Percentiles rank a stretch among this genome's conserved stretches.
phyloP scores from a whole-genome alignment of 2,329 filamentous ascomycete genomes.

The Setomelanomma holmii region DNA sequence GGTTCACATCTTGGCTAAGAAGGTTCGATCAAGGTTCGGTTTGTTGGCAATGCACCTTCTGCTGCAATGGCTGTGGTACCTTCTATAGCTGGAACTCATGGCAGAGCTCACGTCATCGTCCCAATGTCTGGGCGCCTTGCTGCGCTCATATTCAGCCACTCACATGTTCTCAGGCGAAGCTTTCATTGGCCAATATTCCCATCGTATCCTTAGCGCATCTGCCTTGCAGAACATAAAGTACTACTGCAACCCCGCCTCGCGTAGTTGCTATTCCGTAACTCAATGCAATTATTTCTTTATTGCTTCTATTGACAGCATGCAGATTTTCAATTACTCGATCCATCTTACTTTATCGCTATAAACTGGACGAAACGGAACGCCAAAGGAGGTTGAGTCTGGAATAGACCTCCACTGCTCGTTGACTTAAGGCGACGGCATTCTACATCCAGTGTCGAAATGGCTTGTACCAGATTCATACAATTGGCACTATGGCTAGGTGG shows the following conservation, averaged over 20 bases:
- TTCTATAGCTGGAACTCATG: too few relatives aligned
- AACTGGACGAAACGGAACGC: neutral
- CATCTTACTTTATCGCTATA: too few relatives aligned
- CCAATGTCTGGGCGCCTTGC: too few relatives aligned
- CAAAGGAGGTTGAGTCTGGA: neutral
- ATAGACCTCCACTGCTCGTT: neutral
- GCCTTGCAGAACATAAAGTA: conserved; percentile 1
- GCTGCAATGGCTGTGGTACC: too few relatives aligned
- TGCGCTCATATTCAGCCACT: neutral
- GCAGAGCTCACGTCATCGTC: neutral
- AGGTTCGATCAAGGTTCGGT: too few relatives aligned
- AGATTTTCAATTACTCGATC: too few relatives aligned
- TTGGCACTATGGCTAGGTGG: neutral
- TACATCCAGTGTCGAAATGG: neutral
- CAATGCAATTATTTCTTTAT: neutral
- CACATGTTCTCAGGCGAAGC: conserved; percentile 10
- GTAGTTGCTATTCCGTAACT: neutral
- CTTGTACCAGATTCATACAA: neutral
- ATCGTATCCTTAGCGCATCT: neutral
- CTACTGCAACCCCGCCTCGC: neutral
- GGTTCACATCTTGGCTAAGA: too few relatives aligned
- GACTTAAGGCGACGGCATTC: too few relatives aligned
- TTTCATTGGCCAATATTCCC: conserved; percentile 13
- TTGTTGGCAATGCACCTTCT: too few relatives aligned
- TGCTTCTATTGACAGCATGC: neutral